These are phyloP conservation scores for Candida schatavii DNA, from an alignment of 805 yeast species.

Conservation along the genomic window DNA sequence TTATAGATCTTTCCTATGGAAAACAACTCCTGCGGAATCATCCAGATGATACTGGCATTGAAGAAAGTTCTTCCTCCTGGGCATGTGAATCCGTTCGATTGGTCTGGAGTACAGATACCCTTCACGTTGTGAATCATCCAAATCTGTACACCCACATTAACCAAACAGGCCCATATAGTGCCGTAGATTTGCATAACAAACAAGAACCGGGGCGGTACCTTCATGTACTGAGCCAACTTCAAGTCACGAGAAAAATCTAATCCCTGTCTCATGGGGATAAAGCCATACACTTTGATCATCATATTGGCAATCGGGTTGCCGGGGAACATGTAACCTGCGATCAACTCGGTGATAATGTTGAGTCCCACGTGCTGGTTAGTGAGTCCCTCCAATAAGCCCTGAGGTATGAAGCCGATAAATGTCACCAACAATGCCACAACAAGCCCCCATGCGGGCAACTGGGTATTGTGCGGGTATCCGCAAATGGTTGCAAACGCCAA, in stretches of 20 bases:
- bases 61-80: conserved; percentile 18
- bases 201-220: conserved; percentile 22
- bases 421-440: conserved; percentile 52
- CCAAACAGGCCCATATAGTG: conserved; percentile 19
- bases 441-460: conserved; percentile 61
- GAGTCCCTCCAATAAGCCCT: conserved; percentile 45
- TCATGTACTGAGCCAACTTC: conserved; percentile 19
- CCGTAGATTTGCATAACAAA: conserved; percentile 19
- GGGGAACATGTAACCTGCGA: conserved; percentile 54
- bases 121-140: conserved; percentile 21
- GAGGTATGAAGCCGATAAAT: conserved; percentile 49
- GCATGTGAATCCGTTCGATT: conserved; percentile 19
- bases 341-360: conserved; percentile 53
- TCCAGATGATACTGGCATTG: conserved; percentile 26
- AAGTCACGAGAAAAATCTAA: conserved; percentile 38
- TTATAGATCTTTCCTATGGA: conserved; percentile 21
- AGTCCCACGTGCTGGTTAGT: conserved; percentile 49
- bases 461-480: conserved; percentile 28
- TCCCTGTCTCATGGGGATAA: conserved; percentile 56
- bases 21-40: conserved; percentile 27
- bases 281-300: conserved; percentile 50
- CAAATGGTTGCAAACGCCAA: conserved; percentile 29
- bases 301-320: conserved; percentile 55
- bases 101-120: conserved; percentile 16
- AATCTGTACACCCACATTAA: conserved; percentile 21